Evolutionary conservation across 139 green algal genomes (phyloP), one percentile per base, ranked within the genome.

Genomic region (Chlamydomonas urium): DNA sequence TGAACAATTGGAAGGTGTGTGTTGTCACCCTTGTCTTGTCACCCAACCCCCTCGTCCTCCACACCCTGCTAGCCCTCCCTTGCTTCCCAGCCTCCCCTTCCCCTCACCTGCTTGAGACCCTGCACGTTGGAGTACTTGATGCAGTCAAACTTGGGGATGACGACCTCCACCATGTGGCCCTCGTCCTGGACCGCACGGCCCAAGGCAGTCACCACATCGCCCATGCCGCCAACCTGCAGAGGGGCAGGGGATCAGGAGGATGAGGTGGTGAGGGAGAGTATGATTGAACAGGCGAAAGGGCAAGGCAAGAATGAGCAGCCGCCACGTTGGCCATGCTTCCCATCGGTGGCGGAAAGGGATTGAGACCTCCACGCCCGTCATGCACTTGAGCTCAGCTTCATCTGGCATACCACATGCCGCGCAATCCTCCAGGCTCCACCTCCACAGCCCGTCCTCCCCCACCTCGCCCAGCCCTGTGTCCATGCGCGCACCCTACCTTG

Each of bases 121-220:
- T 73, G 2, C 37, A 89, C 84, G 73, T 86, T 71, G 62, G 73
- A 47, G 82, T 97, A 97, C 71, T 96, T 86, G 65, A 98, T 88
- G 80, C 83, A 90, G 78, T 98, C 89, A 72, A 97, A 99, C 79
- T 98, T 98, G 31, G 95, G 95, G 47, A 99, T 74, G 23, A 98
- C 81, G 6, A 85, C 76, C 75, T 90, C 79, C 21, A 87, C 79
- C 0, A 68, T 47, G 75, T 99, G 91, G 10, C 95, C 94, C 72
- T 90, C 65, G 50, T 98, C 94, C 76, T 92, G 73, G 21, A 97
- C 88, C 2, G 94, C 94, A 1, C 94, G 81, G 1, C 79, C 88
- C 69, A 98, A 83, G 3, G 85, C 85, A 4, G 94, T 97, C 32
- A 98, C 94, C 38, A 98, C 94, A 74, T 98, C 94, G 23, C 90